A percentile compares a stretch with the other conserved stretches of the same genome.
These are phyloP conservation scores for Trichoderma endophyticum DNA, from an alignment of 2,329 filamentous ascomycete species.

Conservation along the genomic window DNA sequence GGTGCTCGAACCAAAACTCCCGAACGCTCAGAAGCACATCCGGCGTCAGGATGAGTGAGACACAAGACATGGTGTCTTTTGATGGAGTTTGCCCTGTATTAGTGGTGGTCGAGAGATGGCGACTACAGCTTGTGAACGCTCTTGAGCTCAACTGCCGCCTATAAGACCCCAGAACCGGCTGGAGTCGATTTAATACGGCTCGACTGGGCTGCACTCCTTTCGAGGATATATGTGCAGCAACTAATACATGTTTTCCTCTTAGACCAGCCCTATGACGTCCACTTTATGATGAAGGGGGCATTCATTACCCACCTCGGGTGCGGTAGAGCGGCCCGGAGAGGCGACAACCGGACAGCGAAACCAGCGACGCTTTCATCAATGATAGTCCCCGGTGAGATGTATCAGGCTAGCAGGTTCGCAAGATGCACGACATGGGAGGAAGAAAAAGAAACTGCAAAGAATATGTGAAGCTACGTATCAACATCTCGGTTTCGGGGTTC, in stretches of 20 bases:
- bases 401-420: neutral
- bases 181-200: neutral
- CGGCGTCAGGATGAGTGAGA: constrained; percentile 28
- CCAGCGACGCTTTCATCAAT: constrained; percentile 1
- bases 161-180: neutral
- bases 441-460: neutral
- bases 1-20: constrained; percentile 40
- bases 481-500: neutral
- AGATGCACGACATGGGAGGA: neutral
- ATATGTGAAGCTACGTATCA: neutral
- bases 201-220: neutral
- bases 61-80: constrained; percentile 10
- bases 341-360: neutral
- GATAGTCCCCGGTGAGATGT: neutral
- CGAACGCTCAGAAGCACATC: constrained; percentile 31
- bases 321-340: neutral
- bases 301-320: neutral
- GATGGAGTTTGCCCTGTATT: neutral
- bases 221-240: neutral
- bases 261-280: neutral
- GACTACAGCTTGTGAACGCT: neutral
- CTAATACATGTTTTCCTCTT: neutral
- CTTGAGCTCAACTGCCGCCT: neutral
- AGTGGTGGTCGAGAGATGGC: neutral
- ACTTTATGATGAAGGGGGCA: neutral